These are phyloP conservation scores for Omphalotus guepiniiformis DNA, from an alignment of 768 basidiomycete species.

Conservation along the genomic window DNA sequence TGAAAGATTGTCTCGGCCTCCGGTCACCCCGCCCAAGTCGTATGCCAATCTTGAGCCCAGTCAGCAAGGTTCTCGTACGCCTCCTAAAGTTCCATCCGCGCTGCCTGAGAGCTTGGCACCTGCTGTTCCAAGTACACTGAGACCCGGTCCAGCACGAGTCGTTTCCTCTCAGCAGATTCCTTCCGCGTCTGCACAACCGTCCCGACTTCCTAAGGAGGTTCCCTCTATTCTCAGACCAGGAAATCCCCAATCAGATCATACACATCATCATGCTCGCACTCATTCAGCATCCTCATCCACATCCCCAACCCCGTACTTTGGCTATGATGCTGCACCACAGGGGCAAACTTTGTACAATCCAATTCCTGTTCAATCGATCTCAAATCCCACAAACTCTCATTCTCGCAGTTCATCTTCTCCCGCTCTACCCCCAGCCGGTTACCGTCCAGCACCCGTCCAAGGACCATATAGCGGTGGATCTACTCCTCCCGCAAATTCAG, in stretches of 20 bases:
- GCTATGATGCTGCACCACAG: not conserved
- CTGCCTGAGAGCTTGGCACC: not conserved
- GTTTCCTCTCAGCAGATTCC: slow-evolving; percentile 4
- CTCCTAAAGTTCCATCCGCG: slow-evolving; percentile 15
- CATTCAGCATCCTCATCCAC: not conserved
- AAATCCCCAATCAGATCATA: slow-evolving; percentile 1
- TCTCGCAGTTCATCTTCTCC: slow-evolving; percentile 2
- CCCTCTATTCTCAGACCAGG: slow-evolving; percentile 11
- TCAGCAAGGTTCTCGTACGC: slow-evolving; percentile 13
- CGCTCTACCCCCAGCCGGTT: not conserved
- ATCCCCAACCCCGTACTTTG: not conserved
- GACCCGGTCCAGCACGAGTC: slow-evolving; percentile 20
- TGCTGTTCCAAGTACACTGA: not conserved
- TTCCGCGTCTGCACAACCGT: not conserved
- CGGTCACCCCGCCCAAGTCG: slow-evolving; percentile 6
- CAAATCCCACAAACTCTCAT: slow-evolving; percentile 3
- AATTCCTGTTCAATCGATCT: slow-evolving; percentile 7
- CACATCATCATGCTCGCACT: not conserved
- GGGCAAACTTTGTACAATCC: slow-evolving; percentile 10
- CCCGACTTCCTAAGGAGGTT: not conserved
- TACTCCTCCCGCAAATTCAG: no score
- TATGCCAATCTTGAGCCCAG: slow-evolving; percentile 16
- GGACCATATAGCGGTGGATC: no score
- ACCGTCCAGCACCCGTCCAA: no score
- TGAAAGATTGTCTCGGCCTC: slow-evolving; percentile 48